Conservation (phyloP, 1,284 basidiomycete species). For the Melanopsichium pennsylvanicum region DNA sequence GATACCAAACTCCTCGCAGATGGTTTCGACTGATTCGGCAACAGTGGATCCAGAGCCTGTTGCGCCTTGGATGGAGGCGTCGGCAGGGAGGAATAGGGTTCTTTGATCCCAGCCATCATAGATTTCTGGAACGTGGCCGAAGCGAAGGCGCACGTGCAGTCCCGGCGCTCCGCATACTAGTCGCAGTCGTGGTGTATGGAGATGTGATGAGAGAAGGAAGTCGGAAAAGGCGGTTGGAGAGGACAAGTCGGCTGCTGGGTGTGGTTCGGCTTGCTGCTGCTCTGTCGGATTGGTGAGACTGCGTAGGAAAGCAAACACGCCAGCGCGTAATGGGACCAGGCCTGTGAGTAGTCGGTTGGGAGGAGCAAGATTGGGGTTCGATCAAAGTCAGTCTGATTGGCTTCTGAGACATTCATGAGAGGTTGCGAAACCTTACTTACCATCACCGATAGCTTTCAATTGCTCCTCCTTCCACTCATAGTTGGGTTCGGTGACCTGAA, state of each 20-base stretch:
- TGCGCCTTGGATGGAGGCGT: slow-evolving; percentile 18
- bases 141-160: slow-evolving; percentile 72
- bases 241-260: slow-evolving; percentile 74
- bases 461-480: slow-evolving; percentile 49
- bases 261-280: slow-evolving; percentile 82
- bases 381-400: background rate
- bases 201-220: slow-evolving; percentile 76
- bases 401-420: background rate
- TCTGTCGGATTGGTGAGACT: slow-evolving; percentile 75
- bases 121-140: slow-evolving; percentile 79
- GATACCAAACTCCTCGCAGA: slow-evolving; percentile 76
- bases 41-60: slow-evolving; percentile 32
- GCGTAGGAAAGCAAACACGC: slow-evolving; percentile 69
- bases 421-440: background rate
- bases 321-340: slow-evolving; percentile 24
- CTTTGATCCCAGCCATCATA: slow-evolving; percentile 69
- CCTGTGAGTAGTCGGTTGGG: no score
- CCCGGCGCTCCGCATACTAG: slow-evolving; percentile 73
- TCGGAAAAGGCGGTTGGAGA: slow-evolving; percentile 68
- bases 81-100: slow-evolving; percentile 47
- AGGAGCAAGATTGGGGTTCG: background rate
- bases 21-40: slow-evolving; percentile 67
- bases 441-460: slow-evolving; percentile 42
- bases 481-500: slow-evolving; percentile 38
- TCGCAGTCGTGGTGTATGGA: slow-evolving; percentile 75